Evolutionary conservation across 306 rosid species (phyloP), one percentile per base, ranked within the genome.

Genomic region (Cicer judaicum): DNA sequence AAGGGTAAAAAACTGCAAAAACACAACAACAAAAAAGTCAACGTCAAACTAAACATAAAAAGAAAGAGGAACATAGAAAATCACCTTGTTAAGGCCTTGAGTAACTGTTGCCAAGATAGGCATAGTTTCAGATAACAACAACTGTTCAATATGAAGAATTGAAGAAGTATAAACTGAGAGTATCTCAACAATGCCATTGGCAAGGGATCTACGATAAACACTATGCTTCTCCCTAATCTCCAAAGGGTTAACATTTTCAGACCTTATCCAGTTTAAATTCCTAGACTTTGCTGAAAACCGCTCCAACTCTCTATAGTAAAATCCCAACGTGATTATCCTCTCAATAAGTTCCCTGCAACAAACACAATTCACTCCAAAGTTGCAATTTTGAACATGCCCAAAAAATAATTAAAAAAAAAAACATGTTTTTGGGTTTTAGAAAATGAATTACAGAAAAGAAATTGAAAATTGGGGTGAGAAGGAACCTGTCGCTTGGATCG

Each of bases 51-150:
- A 68, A 38, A 53, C 15, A 55, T 42, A n/a, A 78, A 57, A 8
- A 7, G 2, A 1, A 1, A 48, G 21, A 21, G 39, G 14, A 1
- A 7, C 41, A 49, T 14, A 41, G 50, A 34, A 68, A 21, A 13
- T 66, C 6, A 94, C 97, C 96, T 94, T 94, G 80, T 92, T 85
- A 75, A 94, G 98, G 42, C 99, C 99, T 43, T 89, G 95, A 53
- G 91, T 90, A 24, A 94, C 92, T 0, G 89, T 89, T 49, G 99
- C 99, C 86, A 92, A 87, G 47, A 90, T 90, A 10, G 99, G 97
- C 62, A 85, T 84, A 11, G 92, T 85, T 74, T 94, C 99, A 10
- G 99, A 73, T 88, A 92, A 68, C 73, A 94, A 67, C 84, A 76
- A 86, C 87, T 94, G 96, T 85, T 94, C 99, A 79, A 92, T 87